Base-by-base conservation (phyloP, 73 alveolate genomes). In the Loxodes magnus region DNA sequence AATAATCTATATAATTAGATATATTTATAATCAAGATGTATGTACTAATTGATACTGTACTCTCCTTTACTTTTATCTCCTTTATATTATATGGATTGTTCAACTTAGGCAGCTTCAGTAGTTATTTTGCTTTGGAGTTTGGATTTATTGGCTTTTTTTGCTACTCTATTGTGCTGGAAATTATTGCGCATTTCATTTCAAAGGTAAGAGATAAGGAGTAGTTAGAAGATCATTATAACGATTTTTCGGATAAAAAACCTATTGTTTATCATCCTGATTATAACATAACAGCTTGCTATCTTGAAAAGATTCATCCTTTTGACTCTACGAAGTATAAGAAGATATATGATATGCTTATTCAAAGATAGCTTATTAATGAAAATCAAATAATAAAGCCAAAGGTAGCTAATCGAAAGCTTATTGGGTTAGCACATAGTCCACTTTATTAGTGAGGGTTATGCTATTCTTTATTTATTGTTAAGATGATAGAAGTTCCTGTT, bases 261-360 rank as follows among this genome's bases (percentile, higher is more conserved):
- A 76, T 80, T 9, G 75, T 82, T 3, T 84, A 84, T 57, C 65
- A 65, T 42, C 48, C 41, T 2, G 29, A 54, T 0, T 84, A 84
- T 51, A 84, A 84, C 46, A 62, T 84, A 15, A 62, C 86, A 9
- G 93, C 93, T 2, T 56, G 69, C 23, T 92, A 93, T 0, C 33
- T 84, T 2, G 96, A 84, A 50, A 84, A 75, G 41, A 20, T 62
- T 49, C 96, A 84, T 54, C 96, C 96, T 0, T 84, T 84, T 52
- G 96, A 84, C 51, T 79, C 96, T 4, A 35, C 56, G 41, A 84
- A 84, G 37, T 84, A 84, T 70, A 59, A 73, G 25, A 79, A 77
- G 44, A 69, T 84, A 2, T 74, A 21, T 39, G 42, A 35, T 12
- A 15, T 21, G 4, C 49, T 84, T 2, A 25, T 43, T 30, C 43